Conservation (phyloP, 805 yeast species). For the Zygoascus bituminiphila region DNA sequence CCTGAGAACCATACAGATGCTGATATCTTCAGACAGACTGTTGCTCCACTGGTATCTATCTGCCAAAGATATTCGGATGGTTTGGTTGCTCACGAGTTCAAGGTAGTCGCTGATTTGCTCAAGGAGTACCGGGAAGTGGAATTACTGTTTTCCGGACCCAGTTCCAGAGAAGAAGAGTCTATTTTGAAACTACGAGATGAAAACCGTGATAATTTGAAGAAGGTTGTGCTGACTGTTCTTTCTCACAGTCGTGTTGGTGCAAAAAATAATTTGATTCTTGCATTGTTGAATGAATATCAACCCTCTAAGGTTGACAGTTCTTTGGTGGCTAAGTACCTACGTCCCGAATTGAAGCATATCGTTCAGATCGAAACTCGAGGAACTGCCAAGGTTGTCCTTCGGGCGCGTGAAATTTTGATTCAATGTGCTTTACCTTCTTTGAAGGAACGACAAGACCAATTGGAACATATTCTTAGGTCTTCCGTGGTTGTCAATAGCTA, state of each 20-base stretch:
- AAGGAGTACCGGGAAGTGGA: constrained; percentile 73
- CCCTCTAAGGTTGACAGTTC: constrained; percentile 68
- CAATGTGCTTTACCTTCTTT: constrained; percentile 96
- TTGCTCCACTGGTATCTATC: constrained; percentile 67
- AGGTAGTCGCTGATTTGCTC: constrained; percentile 60
- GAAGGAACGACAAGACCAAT: constrained; percentile 92
- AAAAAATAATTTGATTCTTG: constrained; percentile 81
- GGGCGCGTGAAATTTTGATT: constrained; percentile 92
- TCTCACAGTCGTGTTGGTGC: constrained; percentile 93
- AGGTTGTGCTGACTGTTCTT: constrained; percentile 64
- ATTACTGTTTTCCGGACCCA: constrained; percentile 64
- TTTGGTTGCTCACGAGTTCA: constrained; percentile 72
- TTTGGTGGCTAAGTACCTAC: constrained; percentile 57
- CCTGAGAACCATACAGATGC: constrained; percentile 39
- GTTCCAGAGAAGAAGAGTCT: constrained; percentile 80
- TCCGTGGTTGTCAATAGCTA: constrained; percentile 84
- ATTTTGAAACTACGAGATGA: constrained; percentile 82
- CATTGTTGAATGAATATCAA: constrained; percentile 75
- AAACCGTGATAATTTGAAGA: constrained; percentile 62
- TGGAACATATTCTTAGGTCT: constrained; percentile 88
- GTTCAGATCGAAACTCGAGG: constrained; percentile 86
- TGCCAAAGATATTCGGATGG: constrained; percentile 68
- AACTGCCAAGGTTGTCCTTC: constrained; percentile 87
- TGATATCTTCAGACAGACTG: constrained; percentile 43
- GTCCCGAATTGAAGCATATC: constrained; percentile 63